phyloP scores from a whole-genome alignment of 140 eudicot species.

The Erigeron philadelphicus region DNA sequence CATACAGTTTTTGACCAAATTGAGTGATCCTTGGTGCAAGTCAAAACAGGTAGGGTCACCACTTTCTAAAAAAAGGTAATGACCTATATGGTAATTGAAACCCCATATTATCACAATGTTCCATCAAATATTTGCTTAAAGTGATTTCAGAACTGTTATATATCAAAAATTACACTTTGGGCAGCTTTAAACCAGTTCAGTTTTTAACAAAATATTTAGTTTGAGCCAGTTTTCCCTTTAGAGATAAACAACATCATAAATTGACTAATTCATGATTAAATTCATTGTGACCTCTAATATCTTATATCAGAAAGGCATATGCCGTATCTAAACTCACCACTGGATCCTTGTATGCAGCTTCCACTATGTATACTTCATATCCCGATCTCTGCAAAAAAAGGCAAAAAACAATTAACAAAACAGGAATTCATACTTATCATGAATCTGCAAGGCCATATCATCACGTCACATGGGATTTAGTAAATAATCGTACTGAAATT shows the following conservation, averaged over 20 bases:
- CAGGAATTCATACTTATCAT: background rate
- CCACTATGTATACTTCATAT: conserved; percentile 84
- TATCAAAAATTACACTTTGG: background rate
- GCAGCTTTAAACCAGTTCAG: background rate
- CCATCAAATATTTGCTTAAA: background rate
- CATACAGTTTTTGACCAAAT: background rate
- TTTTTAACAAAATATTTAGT: background rate
- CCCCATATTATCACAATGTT: background rate
- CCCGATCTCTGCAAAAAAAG: conserved; percentile 76
- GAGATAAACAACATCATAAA: background rate
- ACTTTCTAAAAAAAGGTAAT: background rate
- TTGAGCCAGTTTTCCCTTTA: background rate
- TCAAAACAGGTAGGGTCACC: background rate
- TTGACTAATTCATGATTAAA: background rate
- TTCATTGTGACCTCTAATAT: background rate
- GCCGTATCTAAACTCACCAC: conserved; percentile 49
- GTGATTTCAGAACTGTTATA: background rate
- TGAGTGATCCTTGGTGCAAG: too few species aligned
- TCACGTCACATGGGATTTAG: background rate
- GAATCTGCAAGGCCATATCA: background rate
- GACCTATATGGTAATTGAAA: background rate
- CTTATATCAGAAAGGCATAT: background rate
- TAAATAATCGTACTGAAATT: background rate
- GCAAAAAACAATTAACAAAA: conserved; percentile 27
- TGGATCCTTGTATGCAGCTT: conserved; percentile 95